Conservation (phyloP, 1,139 yeast genomes). For the Groenewaldozyma auringiensis region DNA sequence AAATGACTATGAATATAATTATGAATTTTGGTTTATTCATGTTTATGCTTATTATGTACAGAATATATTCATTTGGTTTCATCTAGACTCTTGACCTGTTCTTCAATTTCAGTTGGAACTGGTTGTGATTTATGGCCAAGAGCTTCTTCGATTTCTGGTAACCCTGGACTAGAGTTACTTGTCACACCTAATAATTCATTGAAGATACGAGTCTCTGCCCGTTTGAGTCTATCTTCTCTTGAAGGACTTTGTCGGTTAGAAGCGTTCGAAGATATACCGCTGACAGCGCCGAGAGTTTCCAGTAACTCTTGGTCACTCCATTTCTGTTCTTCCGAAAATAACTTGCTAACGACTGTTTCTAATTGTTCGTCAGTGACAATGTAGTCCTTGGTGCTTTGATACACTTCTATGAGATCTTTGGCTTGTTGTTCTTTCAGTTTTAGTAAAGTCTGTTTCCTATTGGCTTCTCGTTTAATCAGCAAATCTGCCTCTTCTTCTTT, state of each 20-base stretch:
- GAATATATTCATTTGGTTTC: neutral
- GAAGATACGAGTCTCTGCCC: constrained; percentile 1
- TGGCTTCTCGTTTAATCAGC: constrained; percentile 45
- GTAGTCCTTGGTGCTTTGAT: constrained; percentile 60
- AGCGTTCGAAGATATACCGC: constrained; percentile 2
- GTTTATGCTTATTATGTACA: neutral
- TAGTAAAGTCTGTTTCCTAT: constrained; percentile 41
- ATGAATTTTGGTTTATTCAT: neutral
- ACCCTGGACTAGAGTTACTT: constrained; percentile 41
- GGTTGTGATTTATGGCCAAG: constrained; percentile 15
- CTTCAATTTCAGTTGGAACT: neutral
- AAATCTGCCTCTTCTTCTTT: constrained; percentile 51
- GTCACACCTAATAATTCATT: constrained; percentile 11
- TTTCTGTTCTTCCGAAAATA: constrained; percentile 32
- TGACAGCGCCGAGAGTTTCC: constrained; percentile 2
- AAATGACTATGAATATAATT: too few relatives aligned
- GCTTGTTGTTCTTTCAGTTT: constrained; percentile 44
- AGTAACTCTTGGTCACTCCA: constrained; percentile 3
- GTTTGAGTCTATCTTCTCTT: constrained; percentile 2
- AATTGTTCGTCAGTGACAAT: constrained; percentile 61
- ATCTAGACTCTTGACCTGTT: neutral
- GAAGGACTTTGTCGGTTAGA: neutral
- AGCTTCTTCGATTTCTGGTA: constrained; percentile 39
- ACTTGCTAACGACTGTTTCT: constrained; percentile 47
- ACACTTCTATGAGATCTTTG: constrained; percentile 53